phyloP scores from a whole-genome alignment of 106 monocot species.

The Dactylorhiza incarnata region DNA sequence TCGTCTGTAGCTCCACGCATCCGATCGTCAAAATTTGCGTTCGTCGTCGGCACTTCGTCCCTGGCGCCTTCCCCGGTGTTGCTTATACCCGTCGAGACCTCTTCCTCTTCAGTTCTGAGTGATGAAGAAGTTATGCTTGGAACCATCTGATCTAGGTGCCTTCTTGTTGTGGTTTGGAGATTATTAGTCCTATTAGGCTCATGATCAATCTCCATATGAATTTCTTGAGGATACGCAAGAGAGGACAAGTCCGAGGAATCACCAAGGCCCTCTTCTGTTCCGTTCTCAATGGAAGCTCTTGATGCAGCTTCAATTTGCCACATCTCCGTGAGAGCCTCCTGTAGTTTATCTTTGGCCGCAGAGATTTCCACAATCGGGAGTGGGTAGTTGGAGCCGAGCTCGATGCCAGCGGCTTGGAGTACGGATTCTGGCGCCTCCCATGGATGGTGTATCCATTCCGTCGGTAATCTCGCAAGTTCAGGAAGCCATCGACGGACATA shows the following conservation, averaged over 20 bases:
- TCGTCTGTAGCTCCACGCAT: slow-evolving; percentile 10
- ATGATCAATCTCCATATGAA: slow-evolving; percentile 68
- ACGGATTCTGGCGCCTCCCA: slow-evolving; percentile 87
- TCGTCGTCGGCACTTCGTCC: slow-evolving; percentile 55
- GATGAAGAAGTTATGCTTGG: slow-evolving; percentile 81
- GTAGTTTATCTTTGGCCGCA: slow-evolving; percentile 58
- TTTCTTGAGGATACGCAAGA: slow-evolving; percentile 60
- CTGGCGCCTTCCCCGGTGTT: slow-evolving; percentile 33
- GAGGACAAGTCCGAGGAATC: slow-evolving; percentile 78
- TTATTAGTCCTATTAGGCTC: slow-evolving; percentile 24
- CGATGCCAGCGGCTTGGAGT: slow-evolving; percentile 86
- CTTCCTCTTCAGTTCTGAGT: slow-evolving; percentile 40
- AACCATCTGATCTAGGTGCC: slow-evolving; percentile 75
- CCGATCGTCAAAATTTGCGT: slow-evolving; percentile 28
- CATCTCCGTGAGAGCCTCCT: slow-evolving; percentile 73
- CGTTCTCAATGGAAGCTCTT: slow-evolving; percentile 70
- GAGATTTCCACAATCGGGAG: slow-evolving; percentile 73
- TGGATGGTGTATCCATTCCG: slow-evolving; percentile 97
- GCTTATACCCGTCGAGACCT: slow-evolving; percentile 27
- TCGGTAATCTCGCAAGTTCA: slow-evolving; percentile 80
- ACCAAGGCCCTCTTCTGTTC: slow-evolving; percentile 85
- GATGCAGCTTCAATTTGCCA: slow-evolving; percentile 81
- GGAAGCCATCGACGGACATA: slow-evolving; percentile 95
- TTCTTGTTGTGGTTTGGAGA: slow-evolving; percentile 13
- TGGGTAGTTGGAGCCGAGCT: slow-evolving; percentile 93